Percentiles rank a stretch among this genome's conserved stretches.
phyloP scores from a whole-genome alignment of 78 protist genomes.

The Dictyostelium brefeldianum region DNA sequence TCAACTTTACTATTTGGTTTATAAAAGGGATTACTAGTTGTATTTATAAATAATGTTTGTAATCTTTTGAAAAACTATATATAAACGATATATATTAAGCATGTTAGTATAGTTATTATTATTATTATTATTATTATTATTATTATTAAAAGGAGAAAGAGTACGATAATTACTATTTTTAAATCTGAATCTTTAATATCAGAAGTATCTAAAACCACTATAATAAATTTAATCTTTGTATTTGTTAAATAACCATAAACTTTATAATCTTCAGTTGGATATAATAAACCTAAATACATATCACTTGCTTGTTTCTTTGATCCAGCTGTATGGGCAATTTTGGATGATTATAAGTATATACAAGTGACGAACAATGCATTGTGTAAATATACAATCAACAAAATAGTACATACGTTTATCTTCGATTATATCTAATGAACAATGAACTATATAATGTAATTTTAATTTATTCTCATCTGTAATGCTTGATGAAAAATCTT shows the following conservation, averaged over 20 bases:
- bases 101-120: too few relatives aligned
- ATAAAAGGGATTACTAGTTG: conserved; percentile 73
- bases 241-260: conserved; percentile 79
- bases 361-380: neutral
- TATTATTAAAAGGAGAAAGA: neutral
- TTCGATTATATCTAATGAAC: conserved; percentile 75
- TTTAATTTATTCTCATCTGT: conserved; percentile 71
- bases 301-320: conserved; percentile 56
- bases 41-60: conserved; percentile 51
- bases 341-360: neutral
- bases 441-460: conserved; percentile 76
- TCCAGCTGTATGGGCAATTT: conserved; percentile 25
- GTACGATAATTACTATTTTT: conserved; percentile 26
- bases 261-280: conserved; percentile 80
- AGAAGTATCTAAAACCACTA: conserved; percentile 68
- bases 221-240: conserved; percentile 69
- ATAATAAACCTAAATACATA: conserved; percentile 74
- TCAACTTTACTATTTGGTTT: conserved; percentile 72
- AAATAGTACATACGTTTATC: conserved; percentile 54
- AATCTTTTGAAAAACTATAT: conserved; percentile 59
- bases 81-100: neutral
- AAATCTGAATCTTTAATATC: conserved; percentile 75
- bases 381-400: neutral
- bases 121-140: neutral
- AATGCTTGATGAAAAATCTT: conserved; percentile 56